These are phyloP conservation scores for Microdochium paspali DNA, from an alignment of 2,329 filamentous ascomycete species.

Conservation along the genomic window DNA sequence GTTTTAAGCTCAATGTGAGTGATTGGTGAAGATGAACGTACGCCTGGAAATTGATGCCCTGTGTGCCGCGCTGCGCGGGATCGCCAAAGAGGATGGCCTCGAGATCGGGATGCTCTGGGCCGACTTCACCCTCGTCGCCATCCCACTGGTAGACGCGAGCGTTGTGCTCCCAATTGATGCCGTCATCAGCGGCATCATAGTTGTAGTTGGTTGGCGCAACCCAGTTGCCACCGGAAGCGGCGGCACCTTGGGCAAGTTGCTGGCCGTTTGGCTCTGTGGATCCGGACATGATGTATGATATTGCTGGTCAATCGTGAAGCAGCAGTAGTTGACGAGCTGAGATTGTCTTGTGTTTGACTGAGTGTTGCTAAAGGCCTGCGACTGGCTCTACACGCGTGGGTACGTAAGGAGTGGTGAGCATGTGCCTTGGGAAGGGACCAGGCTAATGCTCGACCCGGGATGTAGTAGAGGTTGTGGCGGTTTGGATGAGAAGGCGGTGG, in stretches of 20 bases:
- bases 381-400: too few species aligned
- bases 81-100: constrained; percentile 68
- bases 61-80: constrained; percentile 34
- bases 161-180: constrained; percentile 38
- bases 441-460: too few species aligned
- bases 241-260: background rate
- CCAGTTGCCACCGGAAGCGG: constrained; percentile 29
- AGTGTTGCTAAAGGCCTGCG: too few species aligned
- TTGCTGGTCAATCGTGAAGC: background rate
- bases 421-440: too few species aligned
- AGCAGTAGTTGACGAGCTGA: too few species aligned
- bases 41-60: constrained; percentile 55
- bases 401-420: too few species aligned
- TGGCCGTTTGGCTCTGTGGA: background rate
- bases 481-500: too few species aligned
- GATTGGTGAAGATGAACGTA: constrained; percentile 25
- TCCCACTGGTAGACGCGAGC: constrained; percentile 73
- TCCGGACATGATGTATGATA: background rate
- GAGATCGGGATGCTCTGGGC: constrained; percentile 58
- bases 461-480: too few species aligned
- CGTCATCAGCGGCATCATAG: constrained; percentile 28
- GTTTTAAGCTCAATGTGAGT: background rate
- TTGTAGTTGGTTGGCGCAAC: constrained; percentile 33
- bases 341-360: too few species aligned
- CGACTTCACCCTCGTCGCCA: constrained; percentile 80